Base-by-base conservation (phyloP, 2,329 filamentous ascomycete species). In the Neofusicoccum parvum region DNA sequence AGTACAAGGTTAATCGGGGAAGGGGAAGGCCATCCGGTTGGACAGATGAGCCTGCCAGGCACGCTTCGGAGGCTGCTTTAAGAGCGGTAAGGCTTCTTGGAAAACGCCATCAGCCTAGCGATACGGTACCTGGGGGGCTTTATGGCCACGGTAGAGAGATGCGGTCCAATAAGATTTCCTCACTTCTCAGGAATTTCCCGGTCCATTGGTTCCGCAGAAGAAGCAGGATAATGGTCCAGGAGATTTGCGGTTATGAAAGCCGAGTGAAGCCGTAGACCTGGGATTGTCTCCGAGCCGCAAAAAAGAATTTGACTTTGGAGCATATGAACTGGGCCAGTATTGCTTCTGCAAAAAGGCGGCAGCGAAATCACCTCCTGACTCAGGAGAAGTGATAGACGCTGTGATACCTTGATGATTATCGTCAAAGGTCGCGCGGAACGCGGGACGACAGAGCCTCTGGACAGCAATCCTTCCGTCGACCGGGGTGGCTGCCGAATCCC, bases 361-460 rank as follows among this genome's bases (percentile, higher is more conserved):
- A 17, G 53, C 20, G 34, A 58, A 20, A 20, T 45, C 53, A 15
- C 51, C 36, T 43, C 39, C n/a, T 56, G 51, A 37, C n/a, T 20
- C 36, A 15, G 32, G 17, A 5, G 50, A 3, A 32, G 5, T 11
- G 12, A 36, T 17, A 10, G 10, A 14, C 27, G 20, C 7, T 11
- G 48, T 50, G 48, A 50, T 50, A n/a, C 39, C 23, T 41, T 11
- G 15, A 34, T 12, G 10, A 11, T 34, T 6, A 34, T 10, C 5
- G 27, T 5, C 2, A 27, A 27, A 32, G 53, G 20, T 5, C 20
- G 5, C 36, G 37, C 17, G 39, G 32, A 32, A 45, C 2, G 20
- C 53, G 39, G 53, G 20, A 56, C 17, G 20, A 58, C 3, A 58
- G 53, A 58, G 53, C 37, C 53, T 45, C 53, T 45, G 53, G 23